Evolutionary conservation across 2,329 filamentous ascomycete genomes (phyloP).

Genomic region (Neoarthrinium moseri): DNA sequence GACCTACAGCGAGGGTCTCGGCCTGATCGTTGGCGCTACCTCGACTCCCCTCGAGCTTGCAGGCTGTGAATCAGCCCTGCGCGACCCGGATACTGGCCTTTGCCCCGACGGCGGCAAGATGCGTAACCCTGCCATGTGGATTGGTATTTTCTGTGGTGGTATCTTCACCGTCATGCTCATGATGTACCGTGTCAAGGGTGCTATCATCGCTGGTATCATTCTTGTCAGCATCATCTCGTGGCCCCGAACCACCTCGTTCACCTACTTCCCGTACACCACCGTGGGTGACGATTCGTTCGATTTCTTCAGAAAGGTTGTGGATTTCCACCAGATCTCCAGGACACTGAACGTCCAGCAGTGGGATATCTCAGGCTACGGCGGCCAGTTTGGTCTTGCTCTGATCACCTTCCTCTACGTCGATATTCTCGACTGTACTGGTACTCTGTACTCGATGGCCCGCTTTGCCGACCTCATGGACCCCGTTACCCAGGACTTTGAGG

Average conservation of each 20-base stretch:
- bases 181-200: constrained; percentile 84
- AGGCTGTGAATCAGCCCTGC: constrained; percentile 54
- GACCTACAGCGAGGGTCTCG: constrained; percentile 81
- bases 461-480: constrained; percentile 80
- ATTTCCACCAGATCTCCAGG: constrained; percentile 74
- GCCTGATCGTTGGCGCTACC: constrained; percentile 67
- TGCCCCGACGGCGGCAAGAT: constrained; percentile 70
- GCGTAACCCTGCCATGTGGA: constrained; percentile 81
- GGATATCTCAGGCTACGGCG: constrained; percentile 65
- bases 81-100: constrained; percentile 42
- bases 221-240: constrained; percentile 87
- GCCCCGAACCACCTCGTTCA: constrained; percentile 74
- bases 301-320: constrained; percentile 86
- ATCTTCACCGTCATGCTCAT: constrained; percentile 77
- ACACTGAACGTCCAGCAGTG: constrained; percentile 73
- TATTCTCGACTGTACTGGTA: constrained; percentile 83
- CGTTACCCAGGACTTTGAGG: constrained; percentile 82
- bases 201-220: constrained; percentile 79
- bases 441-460: constrained; percentile 85
- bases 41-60: constrained; percentile 72
- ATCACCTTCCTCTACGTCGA: constrained; percentile 91
- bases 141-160: constrained; percentile 84
- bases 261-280: constrained; percentile 74
- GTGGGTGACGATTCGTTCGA: constrained; percentile 71
- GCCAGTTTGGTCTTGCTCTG: constrained; percentile 78